phyloP scores from a whole-genome alignment of 2,329 filamentous ascomycete species.

The Phyllosticta citriasiana region DNA sequence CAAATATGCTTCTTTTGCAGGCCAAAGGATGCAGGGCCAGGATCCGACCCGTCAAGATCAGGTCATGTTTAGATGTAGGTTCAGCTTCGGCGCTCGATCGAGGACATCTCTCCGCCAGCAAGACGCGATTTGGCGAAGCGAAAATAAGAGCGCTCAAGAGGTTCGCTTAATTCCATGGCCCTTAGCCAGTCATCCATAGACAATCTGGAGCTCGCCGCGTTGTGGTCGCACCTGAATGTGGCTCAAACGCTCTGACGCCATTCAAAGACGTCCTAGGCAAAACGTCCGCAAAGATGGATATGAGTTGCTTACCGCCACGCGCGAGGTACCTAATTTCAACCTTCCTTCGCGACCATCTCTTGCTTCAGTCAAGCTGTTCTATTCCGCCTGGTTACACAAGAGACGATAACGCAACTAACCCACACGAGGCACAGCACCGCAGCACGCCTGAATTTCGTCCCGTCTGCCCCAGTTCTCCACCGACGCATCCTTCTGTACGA shows the following conservation, averaged over 20 bases:
- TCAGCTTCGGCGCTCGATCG: neutral
- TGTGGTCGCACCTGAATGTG: neutral
- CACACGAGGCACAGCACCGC: neutral
- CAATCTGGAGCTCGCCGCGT: neutral
- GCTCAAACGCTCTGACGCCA: slow-evolving; percentile 9
- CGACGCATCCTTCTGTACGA: neutral
- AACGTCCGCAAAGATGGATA: neutral
- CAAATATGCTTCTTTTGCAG: neutral
- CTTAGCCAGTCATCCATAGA: neutral
- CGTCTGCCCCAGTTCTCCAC: neutral
- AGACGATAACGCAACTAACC: neutral
- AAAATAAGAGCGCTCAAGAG: neutral
- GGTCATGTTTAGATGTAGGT: neutral
- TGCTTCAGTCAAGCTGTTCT: neutral
- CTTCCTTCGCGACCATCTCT: neutral
- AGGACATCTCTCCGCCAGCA: neutral
- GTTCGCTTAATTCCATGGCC: neutral
- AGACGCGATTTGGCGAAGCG: neutral
- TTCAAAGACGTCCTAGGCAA: slow-evolving; percentile 8
- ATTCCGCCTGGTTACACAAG: neutral
- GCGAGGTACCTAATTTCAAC: neutral
- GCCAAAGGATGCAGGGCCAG: neutral
- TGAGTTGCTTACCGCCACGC: slow-evolving; percentile 4
- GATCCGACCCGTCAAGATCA: neutral
- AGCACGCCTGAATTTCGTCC: neutral